Evolutionary conservation across 257 asterid genomes (phyloP), one percentile per base, ranked within the genome.

Genomic region (Knoxia roxburghii): DNA sequence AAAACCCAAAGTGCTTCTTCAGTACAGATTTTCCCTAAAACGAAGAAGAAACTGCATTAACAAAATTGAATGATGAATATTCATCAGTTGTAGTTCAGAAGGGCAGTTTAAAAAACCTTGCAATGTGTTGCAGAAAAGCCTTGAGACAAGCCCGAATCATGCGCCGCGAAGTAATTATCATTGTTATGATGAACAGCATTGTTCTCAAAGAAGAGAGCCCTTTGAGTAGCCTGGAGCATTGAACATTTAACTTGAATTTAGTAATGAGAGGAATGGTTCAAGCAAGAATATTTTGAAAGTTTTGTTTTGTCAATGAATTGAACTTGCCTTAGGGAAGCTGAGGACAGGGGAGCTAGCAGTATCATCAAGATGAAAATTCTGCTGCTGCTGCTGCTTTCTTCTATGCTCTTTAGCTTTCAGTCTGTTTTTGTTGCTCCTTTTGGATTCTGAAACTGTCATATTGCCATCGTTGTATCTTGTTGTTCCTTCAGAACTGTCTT

Each of bases 301-400:
- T n/a, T n/a, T n/a, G n/a, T n/a, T n/a, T n/a, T n/a, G n/a, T 3
- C 30, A 10, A 6, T 0, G 7, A 54, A 21, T n/a, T 13, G 35
- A 66, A 62, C 59, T 75, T 79, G 61, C 98, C 93, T 83, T 76
- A 3, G 94, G 75, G 65, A 62, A 84, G 71, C 69, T 78, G 24
- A 71, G 76, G 72, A 75, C 46, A 5, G 91, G 84, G 71, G 98
- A 92, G 85, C 89, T 87, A 56, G 98, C 98, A 66, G 98, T 92
- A 29, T 92, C 98, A 81, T 89, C 98, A 69, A 89, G 96, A 66
- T 85, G 84, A 69, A 75, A 49, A 59, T 51, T 79, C 29, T 73
- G 79, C 23, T 77, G 59, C 15, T 49, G 78, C 27, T 72, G 79
- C 26, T 77, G 62, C 15, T 53, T 50, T 20, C 72, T 62, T 45